Base-by-base conservation (phyloP, 2,329 filamentous ascomycete genomes). In the Phialophora tarda region DNA sequence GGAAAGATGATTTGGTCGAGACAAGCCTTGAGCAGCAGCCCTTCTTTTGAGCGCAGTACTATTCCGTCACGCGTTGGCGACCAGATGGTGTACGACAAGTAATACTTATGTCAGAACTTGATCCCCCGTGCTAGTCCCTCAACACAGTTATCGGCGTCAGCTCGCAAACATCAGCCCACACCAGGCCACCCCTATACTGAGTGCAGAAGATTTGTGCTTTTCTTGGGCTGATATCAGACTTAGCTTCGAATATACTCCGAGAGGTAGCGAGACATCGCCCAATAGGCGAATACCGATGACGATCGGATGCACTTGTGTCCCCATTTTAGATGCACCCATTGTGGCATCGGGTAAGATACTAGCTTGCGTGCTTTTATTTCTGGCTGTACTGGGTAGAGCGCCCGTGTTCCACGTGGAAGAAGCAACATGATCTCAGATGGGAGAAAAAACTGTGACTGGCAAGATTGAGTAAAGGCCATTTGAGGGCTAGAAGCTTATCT, bases 401-500 rank as follows among this genome's bases (percentile, higher is more conserved):
- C 26, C 21, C 10, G 17, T 7, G 48, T 59, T 41, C 34, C 61
- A 34, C 30, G 38, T 50, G 38, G 58, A 38, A 60, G 44, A 60
- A 48, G 14, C 21, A 28, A 60, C 44, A 30, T 34, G 34, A 50
- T n/a, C 6, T 5, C n/a, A n/a, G 24, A 30, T 8, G 32, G 32
- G 10, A 12, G n/a, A 32, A 55, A 48, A 62, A 38, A 28, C 14
- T 56, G 53, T 64, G 57, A 62, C 59, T 58, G 47, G 65, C 56
- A 28, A 54, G 57, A 56, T 60, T 59, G 44, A 47, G 50, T 62
- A 54, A 56, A 56, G 32, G 14, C 38, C 38, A 41, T 11, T 41
- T 23, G 56, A 61, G 10, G 41, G 23, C 57, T 23, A 48, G 63
- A 28, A 41, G 23, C 17, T 56, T 65, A 68, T 63, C 66, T 48